phyloP scores from a whole-genome alignment of 495 filamentous ascomycete genomes.

The Aspergillus diversus region DNA sequence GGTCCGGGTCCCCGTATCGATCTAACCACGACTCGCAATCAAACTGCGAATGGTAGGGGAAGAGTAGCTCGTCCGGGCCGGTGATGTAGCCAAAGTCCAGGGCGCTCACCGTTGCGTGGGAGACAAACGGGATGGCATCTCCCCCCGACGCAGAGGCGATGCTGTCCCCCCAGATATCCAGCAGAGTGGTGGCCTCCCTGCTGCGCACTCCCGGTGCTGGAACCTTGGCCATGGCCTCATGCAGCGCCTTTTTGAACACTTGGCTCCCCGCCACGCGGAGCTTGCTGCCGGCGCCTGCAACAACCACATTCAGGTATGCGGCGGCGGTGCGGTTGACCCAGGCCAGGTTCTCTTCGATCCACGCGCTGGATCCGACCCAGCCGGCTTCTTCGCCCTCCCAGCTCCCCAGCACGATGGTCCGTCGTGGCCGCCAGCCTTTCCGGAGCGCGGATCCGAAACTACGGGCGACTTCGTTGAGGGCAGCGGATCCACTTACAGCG shows the following conservation, averaged over 20 bases:
- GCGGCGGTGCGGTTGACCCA: background rate
- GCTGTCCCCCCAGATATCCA: background rate
- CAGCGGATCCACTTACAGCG: conserved; percentile 74
- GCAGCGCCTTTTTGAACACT: background rate
- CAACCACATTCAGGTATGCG: background rate
- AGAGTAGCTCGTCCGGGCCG: background rate
- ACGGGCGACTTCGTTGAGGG: conserved; percentile 71
- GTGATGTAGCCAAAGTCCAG: background rate
- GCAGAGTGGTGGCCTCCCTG: background rate
- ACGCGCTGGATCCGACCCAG: background rate
- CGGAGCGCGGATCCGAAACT: conserved; percentile 65
- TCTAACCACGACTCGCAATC: background rate
- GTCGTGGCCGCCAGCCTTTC: conserved; percentile 71
- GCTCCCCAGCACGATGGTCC: conserved; percentile 63
- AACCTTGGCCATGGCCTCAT: background rate
- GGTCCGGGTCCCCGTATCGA: no score
- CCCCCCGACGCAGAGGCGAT: background rate
- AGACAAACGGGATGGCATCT: background rate
- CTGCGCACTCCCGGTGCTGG: background rate
- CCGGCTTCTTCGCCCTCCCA: conserved; percentile 62
- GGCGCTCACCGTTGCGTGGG: background rate
- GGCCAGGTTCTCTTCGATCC: background rate
- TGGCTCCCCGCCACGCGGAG: background rate
- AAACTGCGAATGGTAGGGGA: background rate
- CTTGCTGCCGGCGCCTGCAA: background rate